Conservation (phyloP, 257 asterid species). For the Ilex aquifolium region DNA sequence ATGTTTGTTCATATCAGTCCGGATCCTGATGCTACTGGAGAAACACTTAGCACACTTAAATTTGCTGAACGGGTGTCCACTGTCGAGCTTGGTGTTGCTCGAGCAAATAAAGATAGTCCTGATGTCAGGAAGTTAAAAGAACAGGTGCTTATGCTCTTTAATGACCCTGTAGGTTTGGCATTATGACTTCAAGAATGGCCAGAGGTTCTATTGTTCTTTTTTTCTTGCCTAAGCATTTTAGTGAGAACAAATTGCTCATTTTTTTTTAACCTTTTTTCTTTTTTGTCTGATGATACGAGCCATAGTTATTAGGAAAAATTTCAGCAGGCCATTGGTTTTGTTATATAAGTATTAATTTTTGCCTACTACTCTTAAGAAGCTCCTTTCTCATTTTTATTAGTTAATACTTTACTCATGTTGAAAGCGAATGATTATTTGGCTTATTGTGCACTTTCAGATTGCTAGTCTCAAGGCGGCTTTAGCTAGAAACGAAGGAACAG, state of each 20-base stretch:
- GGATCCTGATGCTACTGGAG: slow-evolving; percentile 65
- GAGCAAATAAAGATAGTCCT: slow-evolving; percentile 57
- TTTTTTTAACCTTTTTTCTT: too few relatives aligned
- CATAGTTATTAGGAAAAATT: too few relatives aligned
- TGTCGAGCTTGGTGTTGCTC: slow-evolving; percentile 77
- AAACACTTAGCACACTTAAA: slow-evolving; percentile 77
- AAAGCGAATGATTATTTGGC: neutral
- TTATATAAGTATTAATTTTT: too few relatives aligned
- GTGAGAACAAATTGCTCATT: too few relatives aligned
- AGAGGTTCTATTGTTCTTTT: too few relatives aligned
- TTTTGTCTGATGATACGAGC: too few relatives aligned
- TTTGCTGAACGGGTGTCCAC: slow-evolving; percentile 91
- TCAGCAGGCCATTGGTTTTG: too few relatives aligned
- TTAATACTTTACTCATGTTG: neutral
- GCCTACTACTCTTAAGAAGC: too few relatives aligned
- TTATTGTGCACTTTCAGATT: slow-evolving; percentile 34
- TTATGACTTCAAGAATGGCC: too few relatives aligned
- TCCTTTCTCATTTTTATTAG: too few relatives aligned
- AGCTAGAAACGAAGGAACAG: slow-evolving; percentile 48
- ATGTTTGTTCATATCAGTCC: slow-evolving; percentile 91
- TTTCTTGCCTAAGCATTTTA: too few relatives aligned
- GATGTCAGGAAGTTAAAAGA: slow-evolving; percentile 77
- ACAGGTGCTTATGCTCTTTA: slow-evolving; percentile 41
- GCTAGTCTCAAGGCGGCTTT: slow-evolving; percentile 67
- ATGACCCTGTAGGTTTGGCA: too few relatives aligned